phyloP scores from a whole-genome alignment of 2,329 filamentous ascomycete species.

The Cryphonectria parasitica region DNA sequence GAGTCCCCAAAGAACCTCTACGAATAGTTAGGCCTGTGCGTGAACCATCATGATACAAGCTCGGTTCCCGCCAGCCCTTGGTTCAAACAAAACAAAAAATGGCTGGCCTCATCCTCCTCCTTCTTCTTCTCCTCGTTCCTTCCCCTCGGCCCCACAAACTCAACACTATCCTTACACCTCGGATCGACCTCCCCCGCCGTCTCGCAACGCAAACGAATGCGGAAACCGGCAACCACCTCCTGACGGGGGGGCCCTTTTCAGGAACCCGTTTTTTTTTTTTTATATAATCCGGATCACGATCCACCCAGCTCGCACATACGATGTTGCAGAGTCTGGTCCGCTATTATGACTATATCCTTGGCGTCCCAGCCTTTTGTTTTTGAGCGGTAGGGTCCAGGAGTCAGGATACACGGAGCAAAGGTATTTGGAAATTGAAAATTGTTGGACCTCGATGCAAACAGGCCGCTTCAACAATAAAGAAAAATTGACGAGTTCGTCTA shows the following conservation, averaged over 20 bases:
- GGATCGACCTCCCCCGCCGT: neutral
- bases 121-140: neutral
- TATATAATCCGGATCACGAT: neutral
- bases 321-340: neutral
- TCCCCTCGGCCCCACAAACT: neutral
- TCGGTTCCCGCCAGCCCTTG: slow-evolving; percentile 5
- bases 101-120: slow-evolving; percentile 2
- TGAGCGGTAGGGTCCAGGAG: neutral
- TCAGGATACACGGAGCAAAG: neutral
- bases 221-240: neutral
- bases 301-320: neutral
- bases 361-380: neutral
- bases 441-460: neutral
- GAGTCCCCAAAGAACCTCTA: neutral
- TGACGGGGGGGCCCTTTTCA: too few species aligned
- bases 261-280: neutral
- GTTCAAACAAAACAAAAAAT: slow-evolving; percentile 24
- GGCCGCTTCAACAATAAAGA: too few species aligned
- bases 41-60: slow-evolving; percentile 21
- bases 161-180: neutral
- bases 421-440: neutral
- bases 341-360: neutral
- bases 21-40: neutral
- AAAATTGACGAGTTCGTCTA: too few species aligned
- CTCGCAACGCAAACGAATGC: neutral